Percentiles rank a stretch among this genome's conserved stretches.
Evolutionary conservation across 2,329 filamentous ascomycete genomes (phyloP).

Genomic region (Aureobasidium leucospermi): DNA sequence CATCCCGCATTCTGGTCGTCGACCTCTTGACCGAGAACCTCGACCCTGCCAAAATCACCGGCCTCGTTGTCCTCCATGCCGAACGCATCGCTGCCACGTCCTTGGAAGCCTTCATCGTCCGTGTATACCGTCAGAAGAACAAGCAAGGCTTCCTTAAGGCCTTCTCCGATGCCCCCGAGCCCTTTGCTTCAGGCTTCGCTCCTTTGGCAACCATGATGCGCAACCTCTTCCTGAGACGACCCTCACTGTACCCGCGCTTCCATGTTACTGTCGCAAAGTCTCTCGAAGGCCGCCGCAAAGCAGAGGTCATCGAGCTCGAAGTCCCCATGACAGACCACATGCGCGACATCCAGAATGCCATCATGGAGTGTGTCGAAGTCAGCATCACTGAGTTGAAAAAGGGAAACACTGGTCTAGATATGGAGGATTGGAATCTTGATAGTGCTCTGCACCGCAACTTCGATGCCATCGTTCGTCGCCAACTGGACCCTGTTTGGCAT

Average conservation of each 20-base stretch:
- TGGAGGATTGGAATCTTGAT: conserved; percentile 95
- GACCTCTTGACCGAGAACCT: conserved; percentile 82
- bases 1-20: conserved; percentile 88
- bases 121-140: conserved; percentile 91
- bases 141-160: conserved; percentile 91
- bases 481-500: conserved; percentile 96
- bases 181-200: conserved; percentile 80
- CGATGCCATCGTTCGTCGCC: conserved; percentile 76
- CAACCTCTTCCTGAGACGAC: conserved; percentile 82
- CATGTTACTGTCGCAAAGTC: conserved; percentile 85
- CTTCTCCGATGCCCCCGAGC: conserved; percentile 88
- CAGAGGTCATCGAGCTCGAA: conserved; percentile 94
- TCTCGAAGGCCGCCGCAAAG: conserved; percentile 83
- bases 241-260: conserved; percentile 86
- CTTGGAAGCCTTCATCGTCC: conserved; percentile 86
- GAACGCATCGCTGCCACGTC: conserved; percentile 81
- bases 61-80: conserved; percentile 79
- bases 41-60: conserved; percentile 76
- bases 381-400: conserved; percentile 93
- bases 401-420: conserved; percentile 78
- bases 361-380: conserved; percentile 92
- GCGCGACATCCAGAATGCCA: conserved; percentile 85
- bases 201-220: conserved; percentile 85
- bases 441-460: conserved; percentile 90
- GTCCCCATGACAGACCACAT: conserved; percentile 93